These are phyloP conservation scores for Parafenestella ontariensis DNA, from an alignment of 2,329 filamentous ascomycete genomes.

Conservation along the genomic window DNA sequence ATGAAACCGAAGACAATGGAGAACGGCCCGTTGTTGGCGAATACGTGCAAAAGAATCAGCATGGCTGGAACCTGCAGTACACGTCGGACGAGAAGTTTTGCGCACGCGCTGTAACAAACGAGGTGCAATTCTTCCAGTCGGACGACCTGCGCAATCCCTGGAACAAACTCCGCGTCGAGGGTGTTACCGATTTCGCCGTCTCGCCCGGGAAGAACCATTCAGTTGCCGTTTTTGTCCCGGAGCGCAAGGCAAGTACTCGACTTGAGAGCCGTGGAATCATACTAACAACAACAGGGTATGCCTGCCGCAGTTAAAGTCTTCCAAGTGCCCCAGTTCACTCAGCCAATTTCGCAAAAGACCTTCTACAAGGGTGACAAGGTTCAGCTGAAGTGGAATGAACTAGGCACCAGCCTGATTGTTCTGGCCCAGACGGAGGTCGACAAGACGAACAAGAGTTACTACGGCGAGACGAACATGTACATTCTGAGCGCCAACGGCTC, in stretches of 20 bases:
- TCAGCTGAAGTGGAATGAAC: constrained; percentile 95
- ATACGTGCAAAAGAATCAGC: constrained; percentile 95
- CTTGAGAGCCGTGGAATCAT: not conserved
- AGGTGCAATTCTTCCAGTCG: constrained; percentile 96
- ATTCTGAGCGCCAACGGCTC: constrained; percentile 88
- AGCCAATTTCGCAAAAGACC: constrained; percentile 91
- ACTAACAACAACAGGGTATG: constrained; percentile 70
- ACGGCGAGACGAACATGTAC: constrained; percentile 97
- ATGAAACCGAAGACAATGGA: constrained; percentile 65
- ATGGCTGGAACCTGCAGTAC: constrained; percentile 97
- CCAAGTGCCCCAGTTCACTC: constrained; percentile 85
- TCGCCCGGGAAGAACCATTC: constrained; percentile 89
- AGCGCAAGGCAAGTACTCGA: constrained; percentile 76
- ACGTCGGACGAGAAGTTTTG: constrained; percentile 92
- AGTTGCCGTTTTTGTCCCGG: constrained; percentile 92
- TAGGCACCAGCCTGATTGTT: constrained; percentile 90
- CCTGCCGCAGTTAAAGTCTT: constrained; percentile 94
- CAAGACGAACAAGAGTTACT: constrained; percentile 98
- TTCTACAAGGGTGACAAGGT: constrained; percentile 99
- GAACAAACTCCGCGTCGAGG: constrained; percentile 95
- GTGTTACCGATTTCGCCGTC: constrained; percentile 86
- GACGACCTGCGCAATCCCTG: constrained; percentile 84
- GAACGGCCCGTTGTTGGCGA: constrained; percentile 77
- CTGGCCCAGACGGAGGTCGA: constrained; percentile 98
- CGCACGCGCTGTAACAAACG: constrained; percentile 92